Evolutionary conservation across 2,329 filamentous ascomycete species (phyloP).

Genomic region (Fusarium equiseti): DNA sequence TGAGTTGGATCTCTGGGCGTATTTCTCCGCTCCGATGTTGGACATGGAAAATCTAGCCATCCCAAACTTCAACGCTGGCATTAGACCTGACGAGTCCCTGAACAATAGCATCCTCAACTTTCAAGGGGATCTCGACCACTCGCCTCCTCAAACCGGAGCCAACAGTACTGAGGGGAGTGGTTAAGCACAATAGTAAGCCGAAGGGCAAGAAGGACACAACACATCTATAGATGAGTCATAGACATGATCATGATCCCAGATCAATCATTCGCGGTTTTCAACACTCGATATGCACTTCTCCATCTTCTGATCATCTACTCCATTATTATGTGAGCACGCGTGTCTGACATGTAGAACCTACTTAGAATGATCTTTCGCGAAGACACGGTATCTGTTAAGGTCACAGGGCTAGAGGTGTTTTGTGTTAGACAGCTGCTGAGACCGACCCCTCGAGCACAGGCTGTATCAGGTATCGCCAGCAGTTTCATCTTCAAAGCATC

Average conservation of each 20-base stretch:
- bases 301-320: too few species aligned
- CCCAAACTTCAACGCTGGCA: neutral
- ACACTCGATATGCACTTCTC: neutral
- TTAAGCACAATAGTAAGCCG: fast-evolving
- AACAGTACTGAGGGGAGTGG: neutral
- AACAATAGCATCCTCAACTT: constrained; percentile 19
- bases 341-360: too few species aligned
- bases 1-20: constrained; percentile 13
- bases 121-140: constrained; percentile 3
- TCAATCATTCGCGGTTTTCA: neutral
- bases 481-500: too few species aligned
- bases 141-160: neutral
- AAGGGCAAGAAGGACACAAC: neutral
- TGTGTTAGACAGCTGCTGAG: too few species aligned
- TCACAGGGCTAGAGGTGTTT: too few species aligned
- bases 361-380: too few species aligned
- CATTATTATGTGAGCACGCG: too few species aligned
- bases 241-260: neutral
- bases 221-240: neutral
- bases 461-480: too few species aligned
- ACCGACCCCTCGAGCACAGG: too few species aligned
- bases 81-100: neutral
- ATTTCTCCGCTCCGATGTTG: constrained; percentile 14
- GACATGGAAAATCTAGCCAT: neutral
- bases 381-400: too few species aligned